Evolutionary conservation across 768 basidiomycete species (phyloP), one percentile per base, ranked within the genome.

Genomic region (Boletus tylopilopsis): DNA sequence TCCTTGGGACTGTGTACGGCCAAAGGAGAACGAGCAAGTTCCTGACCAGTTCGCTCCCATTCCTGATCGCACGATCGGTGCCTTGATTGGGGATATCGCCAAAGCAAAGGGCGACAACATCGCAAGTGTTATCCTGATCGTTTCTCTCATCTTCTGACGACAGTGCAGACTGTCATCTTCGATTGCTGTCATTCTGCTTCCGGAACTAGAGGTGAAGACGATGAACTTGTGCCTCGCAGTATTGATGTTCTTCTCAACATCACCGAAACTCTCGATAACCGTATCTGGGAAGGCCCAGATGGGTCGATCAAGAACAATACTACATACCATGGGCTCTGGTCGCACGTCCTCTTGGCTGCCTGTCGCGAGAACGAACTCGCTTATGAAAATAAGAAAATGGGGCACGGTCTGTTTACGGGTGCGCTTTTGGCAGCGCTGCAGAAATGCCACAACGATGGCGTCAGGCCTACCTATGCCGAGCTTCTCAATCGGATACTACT

Each of bases 121-220:
- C 18, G 76, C 73, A 36, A 30, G 75, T 53, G 41, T 1, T 7
- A 34, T 19, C n/a, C 64, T 64, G 3, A 61, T 56, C 15, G 1
- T 2, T 42, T 24, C 18, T 19, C 19, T 22, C 16, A 2, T 47
- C n/a, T 42, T 1, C 16, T 46, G 22, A 50, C 48, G 11, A 37
- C 8, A n/a, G 16, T 30, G 12, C 12, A 77, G 76, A 75, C 71
- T 11, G 58, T 78, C 15, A 72, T 78, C 38, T 61, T 78, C 6
- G 76, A 77, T 45, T 76, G 76, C 40, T 78, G 76, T 53, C 63
- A 68, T 54, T 73, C 76, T 6, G 72, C 63, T 1, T 71, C 73
- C 1, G 62, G 71, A 10, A 68, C 62, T 11, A 66, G 74, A 12
- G 21, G 45, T 15, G 6, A 12, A 5, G 29, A 25, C n/a, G 9